These are phyloP conservation scores for Chrysanthemum seticuspe DNA, from an alignment of 129 eudicot genomes.

Conservation along the genomic window DNA sequence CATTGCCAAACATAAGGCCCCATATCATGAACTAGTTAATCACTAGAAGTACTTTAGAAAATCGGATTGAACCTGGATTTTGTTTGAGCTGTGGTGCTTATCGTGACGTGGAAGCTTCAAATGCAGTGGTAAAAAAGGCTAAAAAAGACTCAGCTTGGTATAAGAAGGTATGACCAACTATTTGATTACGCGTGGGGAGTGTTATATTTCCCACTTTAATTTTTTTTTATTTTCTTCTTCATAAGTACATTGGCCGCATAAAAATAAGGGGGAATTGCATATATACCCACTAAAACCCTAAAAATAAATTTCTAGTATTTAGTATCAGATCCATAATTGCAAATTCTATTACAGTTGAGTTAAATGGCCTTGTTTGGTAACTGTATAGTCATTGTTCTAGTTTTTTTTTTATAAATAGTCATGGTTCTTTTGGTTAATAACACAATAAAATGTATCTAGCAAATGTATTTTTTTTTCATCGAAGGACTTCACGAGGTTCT, in stretches of 20 bases:
- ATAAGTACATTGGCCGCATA: background rate
- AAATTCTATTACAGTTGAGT: no score
- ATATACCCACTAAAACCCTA: no score
- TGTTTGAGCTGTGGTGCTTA: constrained; percentile 62
- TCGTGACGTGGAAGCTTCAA: constrained; percentile 46
- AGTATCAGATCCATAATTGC: no score
- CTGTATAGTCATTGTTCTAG: background rate
- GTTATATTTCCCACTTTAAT: background rate
- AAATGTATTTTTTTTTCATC: background rate
- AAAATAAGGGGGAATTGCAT: no score
- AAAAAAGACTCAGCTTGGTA: no score
- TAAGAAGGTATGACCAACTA: constrained; percentile 44
- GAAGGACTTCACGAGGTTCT: background rate
- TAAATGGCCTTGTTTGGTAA: background rate
- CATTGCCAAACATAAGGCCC: no score
- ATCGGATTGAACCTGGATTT: constrained; percentile 45
- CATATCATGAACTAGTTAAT: no score
- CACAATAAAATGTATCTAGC: background rate
- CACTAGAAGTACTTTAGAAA: background rate
- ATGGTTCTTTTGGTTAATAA: background rate
- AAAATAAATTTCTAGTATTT: no score
- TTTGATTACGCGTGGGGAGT: background rate
- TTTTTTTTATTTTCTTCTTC: background rate
- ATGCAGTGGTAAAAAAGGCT: constrained; percentile 36
- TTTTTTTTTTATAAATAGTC: background rate